Conservation (phyloP, 2,329 filamentous ascomycete genomes). For the Monilinia fructicola region DNA sequence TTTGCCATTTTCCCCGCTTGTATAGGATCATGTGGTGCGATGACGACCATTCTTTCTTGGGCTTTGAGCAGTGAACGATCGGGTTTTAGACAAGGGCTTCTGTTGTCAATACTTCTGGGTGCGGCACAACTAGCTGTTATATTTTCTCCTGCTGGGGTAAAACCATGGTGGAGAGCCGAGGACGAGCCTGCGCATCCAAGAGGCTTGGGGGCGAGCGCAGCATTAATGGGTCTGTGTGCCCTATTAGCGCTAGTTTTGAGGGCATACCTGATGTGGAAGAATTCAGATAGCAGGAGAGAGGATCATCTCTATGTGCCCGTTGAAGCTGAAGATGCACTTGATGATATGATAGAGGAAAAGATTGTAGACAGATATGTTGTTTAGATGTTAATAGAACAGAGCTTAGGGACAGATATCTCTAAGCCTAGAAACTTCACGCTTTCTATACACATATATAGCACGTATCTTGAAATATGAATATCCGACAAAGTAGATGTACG, state of each 20-base stretch:
- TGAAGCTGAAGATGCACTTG: not conserved
- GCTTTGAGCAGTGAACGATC: not conserved
- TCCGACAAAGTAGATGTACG: too few species aligned
- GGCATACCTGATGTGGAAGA: not conserved
- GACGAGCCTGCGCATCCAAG: not conserved
- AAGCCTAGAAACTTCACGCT: not conserved
- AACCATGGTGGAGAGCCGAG: not conserved
- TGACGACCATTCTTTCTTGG: not conserved
- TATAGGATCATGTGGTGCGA: not conserved
- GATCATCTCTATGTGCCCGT: not conserved
- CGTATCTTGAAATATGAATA: not conserved
- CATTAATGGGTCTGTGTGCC: not conserved
- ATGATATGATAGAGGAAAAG: not conserved
- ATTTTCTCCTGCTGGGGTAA: too few species aligned
- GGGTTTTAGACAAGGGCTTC: not conserved
- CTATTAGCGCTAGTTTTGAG: not conserved
- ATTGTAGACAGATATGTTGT: not conserved
- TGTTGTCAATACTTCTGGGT: too few species aligned
- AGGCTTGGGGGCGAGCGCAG: not conserved
- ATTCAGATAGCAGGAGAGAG: not conserved
- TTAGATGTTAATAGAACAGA: not conserved
- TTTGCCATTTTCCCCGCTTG: not conserved
- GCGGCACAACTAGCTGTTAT: too few species aligned
- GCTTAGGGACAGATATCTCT: not conserved
- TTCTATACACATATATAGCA: not conserved